Conservation (phyloP, 768 basidiomycete genomes). For the Boletellus ananas region DNA sequence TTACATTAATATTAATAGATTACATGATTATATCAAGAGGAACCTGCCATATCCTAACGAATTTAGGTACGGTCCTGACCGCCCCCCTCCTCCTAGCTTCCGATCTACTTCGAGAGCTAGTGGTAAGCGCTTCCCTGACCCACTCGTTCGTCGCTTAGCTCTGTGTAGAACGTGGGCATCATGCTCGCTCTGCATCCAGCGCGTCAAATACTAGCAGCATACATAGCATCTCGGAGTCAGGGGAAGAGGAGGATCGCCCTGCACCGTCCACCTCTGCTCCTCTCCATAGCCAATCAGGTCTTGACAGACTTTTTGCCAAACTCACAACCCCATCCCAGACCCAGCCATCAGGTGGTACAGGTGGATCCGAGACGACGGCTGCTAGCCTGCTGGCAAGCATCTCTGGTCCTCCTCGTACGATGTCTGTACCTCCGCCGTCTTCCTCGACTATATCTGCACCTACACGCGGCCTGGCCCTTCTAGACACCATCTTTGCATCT, state of each 20-base stretch:
- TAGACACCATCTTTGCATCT: constrained; percentile 74
- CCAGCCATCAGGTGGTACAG: constrained; percentile 19
- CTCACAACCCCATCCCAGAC: constrained; percentile 24
- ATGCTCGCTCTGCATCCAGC: constrained; percentile 30
- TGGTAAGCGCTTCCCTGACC: constrained; percentile 11
- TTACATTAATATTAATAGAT: constrained; percentile 31
- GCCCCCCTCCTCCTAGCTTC: constrained; percentile 57
- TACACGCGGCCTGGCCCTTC: constrained; percentile 52
- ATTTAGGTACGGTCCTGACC: constrained; percentile 63
- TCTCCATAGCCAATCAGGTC: constrained; percentile 31
- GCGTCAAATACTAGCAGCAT: constrained; percentile 34
- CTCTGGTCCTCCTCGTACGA: constrained; percentile 39
- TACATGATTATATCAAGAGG: constrained; percentile 64
- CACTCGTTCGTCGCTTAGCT: constrained; percentile 4
- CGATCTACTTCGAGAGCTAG: constrained; percentile 31
- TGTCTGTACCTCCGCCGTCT: constrained; percentile 25
- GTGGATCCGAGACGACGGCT: constrained; percentile 33
- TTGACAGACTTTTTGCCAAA: constrained; percentile 45
- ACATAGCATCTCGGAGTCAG: constrained; percentile 33
- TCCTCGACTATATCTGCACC: constrained; percentile 27
- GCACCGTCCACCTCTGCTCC: constrained; percentile 10
- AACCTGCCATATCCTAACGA: constrained; percentile 70
- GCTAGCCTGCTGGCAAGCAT: constrained; percentile 46
- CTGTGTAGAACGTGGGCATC: constrained; percentile 21
- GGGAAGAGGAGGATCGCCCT: constrained; percentile 22